These are phyloP conservation scores for Drechmeria coniospora DNA, from an alignment of 2,329 filamentous ascomycete genomes.

Conservation along the genomic window DNA sequence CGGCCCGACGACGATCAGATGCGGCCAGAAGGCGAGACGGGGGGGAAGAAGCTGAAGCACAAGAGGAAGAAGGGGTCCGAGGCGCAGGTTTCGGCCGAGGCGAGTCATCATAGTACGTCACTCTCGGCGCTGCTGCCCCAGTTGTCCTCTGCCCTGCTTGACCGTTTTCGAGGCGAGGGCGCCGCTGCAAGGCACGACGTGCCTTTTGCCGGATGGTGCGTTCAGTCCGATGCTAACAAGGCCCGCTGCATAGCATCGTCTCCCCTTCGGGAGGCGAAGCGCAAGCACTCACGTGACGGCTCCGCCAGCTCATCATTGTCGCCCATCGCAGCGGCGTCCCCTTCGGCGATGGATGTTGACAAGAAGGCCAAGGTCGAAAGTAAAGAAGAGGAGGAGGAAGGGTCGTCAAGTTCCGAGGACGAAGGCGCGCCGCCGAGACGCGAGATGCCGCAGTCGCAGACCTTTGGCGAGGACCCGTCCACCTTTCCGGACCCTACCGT, in stretches of 20 bases:
- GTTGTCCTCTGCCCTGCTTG: no score
- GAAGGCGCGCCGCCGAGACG: constrained; percentile 45
- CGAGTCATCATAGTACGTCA: constrained; percentile 2
- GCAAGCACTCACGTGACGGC: constrained; percentile 36
- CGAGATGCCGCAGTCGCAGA: constrained; percentile 62
- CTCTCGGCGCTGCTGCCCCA: neutral
- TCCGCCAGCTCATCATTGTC: constrained; percentile 46
- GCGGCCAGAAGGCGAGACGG: constrained; percentile 31
- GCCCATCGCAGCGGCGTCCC: constrained; percentile 34
- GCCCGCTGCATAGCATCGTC: constrained; percentile 22
- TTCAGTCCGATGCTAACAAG: neutral
- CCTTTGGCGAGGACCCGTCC: constrained; percentile 82
- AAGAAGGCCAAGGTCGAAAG: constrained; percentile 29
- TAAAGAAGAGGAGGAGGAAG: constrained; percentile 23
- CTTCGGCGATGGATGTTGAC: constrained; percentile 43
- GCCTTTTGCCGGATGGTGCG: no score
- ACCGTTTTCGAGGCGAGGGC: no score
- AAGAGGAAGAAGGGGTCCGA: constrained; percentile 67
- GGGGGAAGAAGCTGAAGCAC: constrained; percentile 46
- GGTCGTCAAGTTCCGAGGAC: constrained; percentile 43
- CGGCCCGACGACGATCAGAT: constrained; percentile 37
- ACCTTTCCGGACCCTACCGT: constrained; percentile 85
- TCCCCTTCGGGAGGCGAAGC: constrained; percentile 35
- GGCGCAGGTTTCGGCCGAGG: constrained; percentile 25
- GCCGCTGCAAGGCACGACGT: no score